phyloP scores from a whole-genome alignment of 768 basidiomycete species.

The Mycena haematopus region DNA sequence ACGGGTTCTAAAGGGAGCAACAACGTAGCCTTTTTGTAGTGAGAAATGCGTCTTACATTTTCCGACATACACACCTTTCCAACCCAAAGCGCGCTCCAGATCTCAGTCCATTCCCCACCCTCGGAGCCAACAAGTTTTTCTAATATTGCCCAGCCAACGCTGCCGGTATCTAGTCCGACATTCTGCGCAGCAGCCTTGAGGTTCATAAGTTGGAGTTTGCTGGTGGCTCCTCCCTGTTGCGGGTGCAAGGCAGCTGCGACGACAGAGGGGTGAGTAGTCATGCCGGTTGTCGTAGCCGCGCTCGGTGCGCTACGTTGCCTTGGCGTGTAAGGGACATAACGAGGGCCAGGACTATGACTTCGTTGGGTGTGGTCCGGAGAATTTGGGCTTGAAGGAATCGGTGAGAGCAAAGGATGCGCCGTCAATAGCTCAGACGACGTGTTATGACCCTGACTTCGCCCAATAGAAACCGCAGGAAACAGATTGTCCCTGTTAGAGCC shows the following conservation, averaged over 20 bases:
- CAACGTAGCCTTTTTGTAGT: conserved; percentile 69
- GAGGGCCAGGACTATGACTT: conserved; percentile 53
- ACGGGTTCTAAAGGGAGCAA: conserved; percentile 75
- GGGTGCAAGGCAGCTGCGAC: conserved; percentile 36
- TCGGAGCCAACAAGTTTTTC: conserved; percentile 67
- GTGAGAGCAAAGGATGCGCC: conserved; percentile 72
- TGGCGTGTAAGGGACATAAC: conserved; percentile 36
- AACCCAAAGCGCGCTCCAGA: conserved; percentile 67
- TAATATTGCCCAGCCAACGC: conserved; percentile 78
- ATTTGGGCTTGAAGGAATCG: conserved; percentile 36
- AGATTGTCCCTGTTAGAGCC: conserved; percentile 31
- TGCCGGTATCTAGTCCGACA: conserved; percentile 67
- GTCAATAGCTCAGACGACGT: conserved; percentile 60
- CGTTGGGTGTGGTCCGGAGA: conserved; percentile 38
- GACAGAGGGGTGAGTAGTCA: conserved; percentile 29
- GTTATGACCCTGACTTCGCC: conserved; percentile 53
- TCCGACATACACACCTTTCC: conserved; percentile 61
- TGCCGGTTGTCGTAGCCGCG: conserved; percentile 29
- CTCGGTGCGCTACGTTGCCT: conserved; percentile 25
- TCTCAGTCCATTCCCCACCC: conserved; percentile 72
- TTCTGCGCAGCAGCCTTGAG: conserved; percentile 75
- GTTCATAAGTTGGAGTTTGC: conserved; percentile 73
- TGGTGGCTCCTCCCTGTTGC: conserved; percentile 65
- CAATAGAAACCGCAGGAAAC: conserved; percentile 64
- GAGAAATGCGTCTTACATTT: background rate